Conservation (phyloP, 2,329 filamentous ascomycete species). For the Monilinia aucupariae region DNA sequence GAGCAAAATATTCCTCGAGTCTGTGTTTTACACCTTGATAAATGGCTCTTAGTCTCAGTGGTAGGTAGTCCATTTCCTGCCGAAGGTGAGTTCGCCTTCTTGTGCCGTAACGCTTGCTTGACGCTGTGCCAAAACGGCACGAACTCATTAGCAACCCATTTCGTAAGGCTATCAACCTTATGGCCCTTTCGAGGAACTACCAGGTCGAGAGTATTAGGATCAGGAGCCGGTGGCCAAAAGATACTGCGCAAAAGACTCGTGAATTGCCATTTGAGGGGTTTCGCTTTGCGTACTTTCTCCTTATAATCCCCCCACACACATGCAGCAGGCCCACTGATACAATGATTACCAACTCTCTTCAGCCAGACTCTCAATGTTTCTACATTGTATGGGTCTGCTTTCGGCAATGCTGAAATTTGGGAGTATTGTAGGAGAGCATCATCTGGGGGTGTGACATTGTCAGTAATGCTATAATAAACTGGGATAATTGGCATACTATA, state of each 20-base stretch:
- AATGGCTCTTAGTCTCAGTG: not conserved
- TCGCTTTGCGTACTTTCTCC: not conserved
- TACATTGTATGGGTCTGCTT: slow-evolving; percentile 20
- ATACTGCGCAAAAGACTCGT: slow-evolving; percentile 8
- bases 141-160: slow-evolving; percentile 21
- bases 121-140: slow-evolving; percentile 19
- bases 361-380: not conserved
- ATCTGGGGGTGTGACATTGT: slow-evolving; percentile 11
- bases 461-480: not conserved
- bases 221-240: not conserved
- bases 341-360: not conserved
- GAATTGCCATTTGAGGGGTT: slow-evolving; percentile 11
- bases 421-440: slow-evolving; percentile 20
- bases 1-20: not conserved
- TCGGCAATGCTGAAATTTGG: slow-evolving; percentile 16
- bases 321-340: slow-evolving; percentile 11
- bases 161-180: slow-evolving; percentile 20
- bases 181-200: slow-evolving; percentile 16
- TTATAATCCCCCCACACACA: slow-evolving; percentile 13
- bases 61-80: not conserved
- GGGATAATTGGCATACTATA: slow-evolving; percentile 19
- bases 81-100: not conserved
- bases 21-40: not conserved
- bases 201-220: slow-evolving; percentile 16
- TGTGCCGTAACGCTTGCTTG: not conserved